Evolutionary conservation across 768 basidiomycete species (phyloP), one percentile per base, ranked within the genome.

Genomic region (Boletus subcaerulescens): DNA sequence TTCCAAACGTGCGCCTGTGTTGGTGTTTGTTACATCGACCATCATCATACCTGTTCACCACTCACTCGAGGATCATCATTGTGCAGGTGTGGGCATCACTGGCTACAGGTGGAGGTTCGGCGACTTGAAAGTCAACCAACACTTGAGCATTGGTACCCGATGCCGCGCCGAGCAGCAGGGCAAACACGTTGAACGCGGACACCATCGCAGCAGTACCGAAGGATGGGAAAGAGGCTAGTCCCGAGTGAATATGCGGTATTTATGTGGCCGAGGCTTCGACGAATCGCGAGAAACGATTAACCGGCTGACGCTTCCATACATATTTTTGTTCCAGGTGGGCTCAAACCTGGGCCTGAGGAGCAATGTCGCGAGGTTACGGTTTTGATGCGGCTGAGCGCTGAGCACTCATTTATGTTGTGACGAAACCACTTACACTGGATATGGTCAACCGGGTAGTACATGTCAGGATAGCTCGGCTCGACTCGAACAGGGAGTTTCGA

Each of bases 61-160:
- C 79, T 63, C 57, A 88, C 86, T 85, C 75, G 15, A 91, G 69
- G 48, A 90, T 76, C 69, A 81, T 73, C 17, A 82, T 71, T 1
- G 85, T 88, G 63, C 89, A 90, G 61, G 82, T 76, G 60, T 82
- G 79, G 15, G 76, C 77, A 62, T 80, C 71, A 44, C 70, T 67
- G 12, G 89, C 87, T n/a, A 90, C 74, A 4, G 83, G 79, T 13
- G 85, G 86, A 5, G 89, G 87, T 58, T 90, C 83, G 11, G 84
- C 76, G 50, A 91, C 86, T 66, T 89, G 87, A 65, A 91, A 91
- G 65, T 82, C 74, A 39, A 78, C 75, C n/a, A 79, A 68, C 13
- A 63, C 67, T 22, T 71, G 66, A 8, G 73, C 65, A 20, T 46
- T 46, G 20, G 50, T 15, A 12, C 47, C 54, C 5, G 62, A 46